phyloP scores from a whole-genome alignment of 2,329 filamentous ascomycete species.

The Trichocomaceae sp. region DNA sequence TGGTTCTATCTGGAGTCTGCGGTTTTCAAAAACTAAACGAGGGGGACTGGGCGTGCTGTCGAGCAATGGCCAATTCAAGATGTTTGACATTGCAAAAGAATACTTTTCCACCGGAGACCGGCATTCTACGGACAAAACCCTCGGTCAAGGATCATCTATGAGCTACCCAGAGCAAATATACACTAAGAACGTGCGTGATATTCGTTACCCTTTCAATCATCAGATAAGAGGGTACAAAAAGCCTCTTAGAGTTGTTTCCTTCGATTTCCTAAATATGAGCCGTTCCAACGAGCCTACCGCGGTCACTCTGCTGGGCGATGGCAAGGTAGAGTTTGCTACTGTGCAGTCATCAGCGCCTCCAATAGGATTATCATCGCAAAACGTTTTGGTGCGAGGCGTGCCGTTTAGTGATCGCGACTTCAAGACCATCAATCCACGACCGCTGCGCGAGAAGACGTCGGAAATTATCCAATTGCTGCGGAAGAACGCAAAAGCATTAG shows the following conservation, averaged over 20 bases:
- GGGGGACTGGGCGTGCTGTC: constrained; percentile 54
- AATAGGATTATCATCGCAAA: constrained; percentile 33
- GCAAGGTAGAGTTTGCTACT: constrained; percentile 45
- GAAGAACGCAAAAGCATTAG: not conserved
- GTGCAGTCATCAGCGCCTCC: constrained; percentile 38
- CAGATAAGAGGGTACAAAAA: constrained; percentile 39
- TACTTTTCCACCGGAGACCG: constrained; percentile 35
- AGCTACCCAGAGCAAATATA: constrained; percentile 40
- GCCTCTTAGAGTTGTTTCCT: constrained; percentile 49
- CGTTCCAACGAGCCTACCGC: constrained; percentile 45
- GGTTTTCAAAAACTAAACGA: constrained; percentile 53
- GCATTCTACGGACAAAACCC: constrained; percentile 33
- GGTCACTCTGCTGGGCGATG: constrained; percentile 48
- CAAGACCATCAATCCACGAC: constrained; percentile 26
- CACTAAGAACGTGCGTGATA: constrained; percentile 41
- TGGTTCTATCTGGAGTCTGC: constrained; percentile 55
- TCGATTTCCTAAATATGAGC: constrained; percentile 52
- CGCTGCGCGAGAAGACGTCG: constrained; percentile 23
- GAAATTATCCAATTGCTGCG: constrained; percentile 21
- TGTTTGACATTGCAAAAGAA: constrained; percentile 50
- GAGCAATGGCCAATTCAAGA: constrained; percentile 53
- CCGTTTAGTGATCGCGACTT: constrained; percentile 25
- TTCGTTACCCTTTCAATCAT: constrained; percentile 42
- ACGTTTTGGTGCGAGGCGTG: constrained; percentile 27
- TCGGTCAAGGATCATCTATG: constrained; percentile 35